phyloP scores from a whole-genome alignment of 306 rosid genomes.

The Senna tora region DNA sequence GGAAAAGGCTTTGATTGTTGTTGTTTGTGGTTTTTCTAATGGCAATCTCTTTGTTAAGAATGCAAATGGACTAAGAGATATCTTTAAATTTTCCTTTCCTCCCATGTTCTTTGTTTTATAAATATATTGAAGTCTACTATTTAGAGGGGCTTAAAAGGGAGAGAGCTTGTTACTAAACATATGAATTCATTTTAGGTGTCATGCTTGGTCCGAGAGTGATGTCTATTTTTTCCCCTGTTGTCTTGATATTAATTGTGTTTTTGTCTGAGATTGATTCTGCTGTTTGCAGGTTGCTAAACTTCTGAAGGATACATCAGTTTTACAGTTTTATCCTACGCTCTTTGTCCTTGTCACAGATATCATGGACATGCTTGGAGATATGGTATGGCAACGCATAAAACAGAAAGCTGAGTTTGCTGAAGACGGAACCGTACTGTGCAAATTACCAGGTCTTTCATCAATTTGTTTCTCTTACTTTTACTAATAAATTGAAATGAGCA shows the following conservation, averaged over 20 bases:
- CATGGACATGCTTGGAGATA: conserved; percentile 88
- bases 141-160: conserved; percentile 3
- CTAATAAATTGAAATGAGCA: no score
- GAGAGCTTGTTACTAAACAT: background rate
- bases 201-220: conserved; percentile 16
- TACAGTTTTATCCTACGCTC: conserved; percentile 86
- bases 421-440: conserved; percentile 61
- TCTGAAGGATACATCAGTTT: conserved; percentile 84
- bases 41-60: no score
- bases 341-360: conserved; percentile 88
- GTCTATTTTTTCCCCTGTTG: conserved; percentile 11
- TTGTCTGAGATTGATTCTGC: conserved; percentile 38
- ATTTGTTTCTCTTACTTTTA: conserved; percentile 26
- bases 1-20: no score
- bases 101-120: no score
- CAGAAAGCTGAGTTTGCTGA: conserved; percentile 82
- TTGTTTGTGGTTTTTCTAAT: no score
- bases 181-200: conserved; percentile 27
- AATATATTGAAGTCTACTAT: background rate
- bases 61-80: no score
- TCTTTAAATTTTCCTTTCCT: no score
- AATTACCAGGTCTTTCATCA: conserved; percentile 66
- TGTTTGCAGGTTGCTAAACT: conserved; percentile 88
- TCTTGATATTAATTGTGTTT: conserved; percentile 30
- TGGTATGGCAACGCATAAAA: conserved; percentile 95